Percentiles rank a stretch among this genome's conserved stretches.
Conservation (phyloP, 176 grass and related monocot genomes). For the Panicum miliaceum region DNA sequence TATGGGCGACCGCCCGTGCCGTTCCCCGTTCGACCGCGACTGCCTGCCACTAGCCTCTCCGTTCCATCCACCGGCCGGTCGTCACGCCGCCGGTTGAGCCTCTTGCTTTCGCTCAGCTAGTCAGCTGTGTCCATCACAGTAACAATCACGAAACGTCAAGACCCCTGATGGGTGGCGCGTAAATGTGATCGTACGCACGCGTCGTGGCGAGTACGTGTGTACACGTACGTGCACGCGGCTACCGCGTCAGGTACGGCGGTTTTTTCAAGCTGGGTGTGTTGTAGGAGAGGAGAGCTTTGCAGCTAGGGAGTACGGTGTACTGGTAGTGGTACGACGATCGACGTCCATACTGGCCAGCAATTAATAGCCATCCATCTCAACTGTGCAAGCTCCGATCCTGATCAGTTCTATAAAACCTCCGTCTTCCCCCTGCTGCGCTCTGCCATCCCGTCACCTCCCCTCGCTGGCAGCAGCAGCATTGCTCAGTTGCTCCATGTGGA, state of each 20-base stretch:
- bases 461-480: not conserved
- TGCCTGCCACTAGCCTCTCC: not conserved
- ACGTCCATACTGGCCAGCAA: constrained; percentile 31
- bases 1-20: constrained; percentile 56
- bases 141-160: not conserved
- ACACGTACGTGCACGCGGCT: not conserved
- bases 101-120: not conserved
- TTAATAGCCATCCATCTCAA: constrained; percentile 58
- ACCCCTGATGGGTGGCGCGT: not conserved
- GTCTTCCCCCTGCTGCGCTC: constrained; percentile 22
- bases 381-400: constrained; percentile 29
- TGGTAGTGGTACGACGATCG: constrained; percentile 17
- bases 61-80: not conserved
- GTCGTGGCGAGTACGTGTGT: not conserved
- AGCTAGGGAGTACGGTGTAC: not conserved
- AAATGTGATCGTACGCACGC: not conserved
- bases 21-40: too few relatives aligned
- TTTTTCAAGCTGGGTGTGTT: constrained; percentile 21
- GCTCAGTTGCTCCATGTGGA: constrained; percentile 64
- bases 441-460: constrained; percentile 31
- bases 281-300: not conserved
- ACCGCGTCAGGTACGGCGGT: constrained; percentile 8
- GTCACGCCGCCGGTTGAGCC: too few relatives aligned
- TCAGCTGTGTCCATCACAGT: not conserved
- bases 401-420: constrained; percentile 50